These are phyloP conservation scores for Nakazawaea wyomingensis DNA, from an alignment of 805 yeast species.

Conservation along the genomic window DNA sequence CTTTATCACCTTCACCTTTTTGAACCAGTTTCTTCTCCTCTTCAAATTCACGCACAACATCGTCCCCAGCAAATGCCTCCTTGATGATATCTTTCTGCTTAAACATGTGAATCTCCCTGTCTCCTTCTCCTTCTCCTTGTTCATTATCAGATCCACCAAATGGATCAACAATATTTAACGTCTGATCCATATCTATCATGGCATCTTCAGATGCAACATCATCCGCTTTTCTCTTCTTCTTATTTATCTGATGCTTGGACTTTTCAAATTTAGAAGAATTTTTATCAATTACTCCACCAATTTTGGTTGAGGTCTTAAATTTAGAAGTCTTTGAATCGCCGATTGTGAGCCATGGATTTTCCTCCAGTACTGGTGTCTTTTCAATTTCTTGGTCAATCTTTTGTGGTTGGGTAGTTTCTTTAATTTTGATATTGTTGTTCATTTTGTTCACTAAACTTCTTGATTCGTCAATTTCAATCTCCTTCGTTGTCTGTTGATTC, in stretches of 20 bases:
- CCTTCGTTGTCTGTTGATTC: constrained; percentile 34
- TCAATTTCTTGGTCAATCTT: background rate
- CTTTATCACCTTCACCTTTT: constrained; percentile 81
- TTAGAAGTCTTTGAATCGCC: constrained; percentile 20
- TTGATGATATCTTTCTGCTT: constrained; percentile 77
- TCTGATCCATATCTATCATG: constrained; percentile 46
- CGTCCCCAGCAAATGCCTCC: constrained; percentile 97
- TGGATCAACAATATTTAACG: constrained; percentile 49
- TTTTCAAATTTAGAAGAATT: constrained; percentile 47
- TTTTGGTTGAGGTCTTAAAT: constrained; percentile 37
- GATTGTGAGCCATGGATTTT: constrained; percentile 48
- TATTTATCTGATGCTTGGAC: constrained; percentile 38
- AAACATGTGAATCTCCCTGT: constrained; percentile 47
- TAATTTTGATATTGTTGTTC: constrained; percentile 8
- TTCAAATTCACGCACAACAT: constrained; percentile 77
- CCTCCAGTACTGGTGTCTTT: constrained; percentile 22
- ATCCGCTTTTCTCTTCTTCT: constrained; percentile 31
- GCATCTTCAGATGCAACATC: constrained; percentile 27
- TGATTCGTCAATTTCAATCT: constrained; percentile 45
- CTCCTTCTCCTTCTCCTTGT: constrained; percentile 35
- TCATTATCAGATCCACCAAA: constrained; percentile 32
- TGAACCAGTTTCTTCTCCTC: constrained; percentile 64
- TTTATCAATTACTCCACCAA: constrained; percentile 39
- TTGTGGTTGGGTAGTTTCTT: constrained; percentile 1
- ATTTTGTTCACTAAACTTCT: constrained; percentile 40